Percentiles rank a stretch among this genome's conserved stretches.
Conservation (phyloP, 306 rosid species). For the Citrullus amarus region DNA sequence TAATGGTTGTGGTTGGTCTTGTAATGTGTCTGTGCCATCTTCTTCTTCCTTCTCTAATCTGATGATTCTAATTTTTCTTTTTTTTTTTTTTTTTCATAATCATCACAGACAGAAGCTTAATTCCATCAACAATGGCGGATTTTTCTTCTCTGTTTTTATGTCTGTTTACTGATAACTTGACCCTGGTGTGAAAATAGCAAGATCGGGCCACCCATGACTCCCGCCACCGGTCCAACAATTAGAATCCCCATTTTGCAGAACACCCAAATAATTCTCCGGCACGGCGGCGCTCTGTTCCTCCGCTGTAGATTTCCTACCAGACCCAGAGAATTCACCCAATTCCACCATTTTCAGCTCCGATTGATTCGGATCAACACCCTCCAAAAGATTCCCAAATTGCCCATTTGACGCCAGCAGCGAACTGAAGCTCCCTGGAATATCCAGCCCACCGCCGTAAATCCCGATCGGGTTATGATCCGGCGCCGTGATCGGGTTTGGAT, state of each 20-base stretch:
- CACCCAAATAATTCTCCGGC: conserved; percentile 36
- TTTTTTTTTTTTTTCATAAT: not conserved
- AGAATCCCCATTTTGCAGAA: conserved; percentile 47
- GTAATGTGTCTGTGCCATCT: conserved; percentile 3
- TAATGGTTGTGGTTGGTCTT: not conserved
- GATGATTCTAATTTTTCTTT: not conserved
- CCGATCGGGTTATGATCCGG: conserved; percentile 24
- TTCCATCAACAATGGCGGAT: not conserved
- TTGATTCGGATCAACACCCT: conserved; percentile 46
- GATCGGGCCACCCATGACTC: conserved; percentile 63
- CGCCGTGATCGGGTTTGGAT: conserved; percentile 10
- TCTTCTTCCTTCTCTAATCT: not conserved
- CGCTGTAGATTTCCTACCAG: conserved; percentile 29
- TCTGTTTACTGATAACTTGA: conserved; percentile 50
- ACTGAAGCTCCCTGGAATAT: conserved; percentile 47
- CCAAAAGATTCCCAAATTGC: conserved; percentile 42
- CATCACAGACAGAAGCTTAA: not conserved
- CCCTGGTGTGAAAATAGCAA: conserved; percentile 84
- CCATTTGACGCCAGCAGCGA: conserved; percentile 51
- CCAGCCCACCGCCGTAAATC: conserved; percentile 4
- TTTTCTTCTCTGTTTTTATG: not conserved
- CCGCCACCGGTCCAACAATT: conserved; percentile 54
- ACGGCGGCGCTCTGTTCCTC: conserved; percentile 30
- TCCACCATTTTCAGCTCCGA: conserved; percentile 41
- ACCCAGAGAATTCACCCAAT: conserved; percentile 34